Evolutionary conservation across 2,329 filamentous ascomycete genomes (phyloP).

Genomic region (Fusarium sp.): DNA sequence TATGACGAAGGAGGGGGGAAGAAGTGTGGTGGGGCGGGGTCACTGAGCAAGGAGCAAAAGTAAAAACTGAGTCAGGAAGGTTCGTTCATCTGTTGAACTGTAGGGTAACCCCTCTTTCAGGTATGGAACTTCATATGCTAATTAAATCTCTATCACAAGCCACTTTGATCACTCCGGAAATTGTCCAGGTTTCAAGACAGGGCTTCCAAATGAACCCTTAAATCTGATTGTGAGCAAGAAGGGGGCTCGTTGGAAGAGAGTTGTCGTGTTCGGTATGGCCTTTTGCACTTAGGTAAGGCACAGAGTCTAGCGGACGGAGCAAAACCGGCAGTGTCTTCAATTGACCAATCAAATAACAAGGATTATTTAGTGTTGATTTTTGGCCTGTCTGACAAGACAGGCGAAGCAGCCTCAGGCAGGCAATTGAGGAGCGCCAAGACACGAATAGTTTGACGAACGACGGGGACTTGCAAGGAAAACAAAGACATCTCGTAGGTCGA

Average conservation of each 20-base stretch:
- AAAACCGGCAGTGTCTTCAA: neutral
- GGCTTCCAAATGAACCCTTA: neutral
- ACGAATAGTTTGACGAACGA: conserved; percentile 19
- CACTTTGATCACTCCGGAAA: neutral
- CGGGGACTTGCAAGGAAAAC: conserved; percentile 36
- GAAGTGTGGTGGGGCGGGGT: conserved; percentile 32
- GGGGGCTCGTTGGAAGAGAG: neutral
- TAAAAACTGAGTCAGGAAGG: conserved; percentile 30
- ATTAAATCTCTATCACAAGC: neutral
- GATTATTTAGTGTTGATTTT: neutral
- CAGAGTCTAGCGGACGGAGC: conserved; percentile 21
- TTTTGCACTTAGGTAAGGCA: conserved; percentile 37
- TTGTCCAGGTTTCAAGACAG: neutral
- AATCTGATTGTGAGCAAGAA: neutral
- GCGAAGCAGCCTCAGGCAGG: conserved; percentile 29
- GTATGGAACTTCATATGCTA: neutral
- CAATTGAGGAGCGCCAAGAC: conserved; percentile 20
- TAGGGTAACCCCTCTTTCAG: conserved; percentile 22
- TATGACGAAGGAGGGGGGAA: conserved; percentile 27
- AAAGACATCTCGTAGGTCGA: conserved; percentile 12
- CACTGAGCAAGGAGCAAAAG: conserved; percentile 9
- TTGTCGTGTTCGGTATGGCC: neutral
- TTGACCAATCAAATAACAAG: conserved; percentile 35
- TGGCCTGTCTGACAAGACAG: conserved; percentile 5
- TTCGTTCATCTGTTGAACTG: conserved; percentile 13